phyloP scores from a whole-genome alignment of 345 rosid species.

The Limnanthes douglasii region DNA sequence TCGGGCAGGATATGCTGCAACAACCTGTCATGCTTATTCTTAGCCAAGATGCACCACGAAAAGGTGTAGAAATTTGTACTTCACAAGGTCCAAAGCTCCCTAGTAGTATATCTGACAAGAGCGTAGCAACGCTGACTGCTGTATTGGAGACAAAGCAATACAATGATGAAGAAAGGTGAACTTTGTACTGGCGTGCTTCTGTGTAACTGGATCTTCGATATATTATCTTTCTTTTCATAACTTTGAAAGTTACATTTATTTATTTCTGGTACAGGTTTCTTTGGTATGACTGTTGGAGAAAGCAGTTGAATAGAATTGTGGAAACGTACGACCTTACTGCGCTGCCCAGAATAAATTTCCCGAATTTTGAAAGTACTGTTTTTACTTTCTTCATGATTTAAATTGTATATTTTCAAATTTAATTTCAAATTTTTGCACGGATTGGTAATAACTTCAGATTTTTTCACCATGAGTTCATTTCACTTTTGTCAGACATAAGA shows the following conservation, averaged over 20 bases:
- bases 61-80: slow-evolving; percentile 21
- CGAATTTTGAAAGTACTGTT: slow-evolving; percentile 27
- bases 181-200: slow-evolving; percentile 7
- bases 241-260: no score
- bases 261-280: slow-evolving; percentile 26
- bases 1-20: slow-evolving; percentile 49
- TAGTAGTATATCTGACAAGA: slow-evolving; percentile 20
- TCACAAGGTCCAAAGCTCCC: slow-evolving; percentile 19
- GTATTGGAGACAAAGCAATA: slow-evolving; percentile 25
- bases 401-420: no score
- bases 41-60: slow-evolving; percentile 31
- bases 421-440: no score
- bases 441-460: background rate
- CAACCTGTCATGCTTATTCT: slow-evolving; percentile 55
- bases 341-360: slow-evolving; percentile 16
- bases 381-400: slow-evolving; percentile 1
- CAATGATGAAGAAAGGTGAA: slow-evolving; percentile 32
- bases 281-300: slow-evolving; percentile 48
- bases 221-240: slow-evolving; percentile 7
- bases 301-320: slow-evolving; percentile 17
- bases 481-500: slow-evolving; percentile 21
- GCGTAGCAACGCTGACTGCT: slow-evolving; percentile 15
- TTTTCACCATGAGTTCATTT: slow-evolving; percentile 2
- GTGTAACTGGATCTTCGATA: slow-evolving; percentile 2
- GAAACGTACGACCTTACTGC: slow-evolving; percentile 17